Evolutionary conservation across 352 stramenopile genomes (phyloP), one percentile per base, ranked within the genome.

Genomic region (Phytophthora sansomeana): DNA sequence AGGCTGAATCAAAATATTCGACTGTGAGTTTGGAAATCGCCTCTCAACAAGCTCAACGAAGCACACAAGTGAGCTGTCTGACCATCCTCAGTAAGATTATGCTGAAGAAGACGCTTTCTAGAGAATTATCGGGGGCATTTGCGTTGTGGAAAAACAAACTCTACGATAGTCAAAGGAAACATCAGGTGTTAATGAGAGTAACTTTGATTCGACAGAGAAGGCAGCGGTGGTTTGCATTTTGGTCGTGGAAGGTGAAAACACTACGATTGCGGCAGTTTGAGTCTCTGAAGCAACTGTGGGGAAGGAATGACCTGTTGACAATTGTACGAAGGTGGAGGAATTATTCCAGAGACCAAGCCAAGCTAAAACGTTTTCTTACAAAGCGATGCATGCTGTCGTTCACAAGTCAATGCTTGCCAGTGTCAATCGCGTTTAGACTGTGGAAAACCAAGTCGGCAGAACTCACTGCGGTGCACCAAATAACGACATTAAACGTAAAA

Each of bases 191-290:
- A 14, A 6, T 9, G n/a, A 58, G 13, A 17, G 58, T 80, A 0
- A 49, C 56, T 52, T 57, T 44, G 17, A 67, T 71, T 33, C 41
- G 53, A 26, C 42, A 43, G 16, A 66, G 58, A 43, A 74, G 66
- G 10, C 48, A 57, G 29, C 36, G 59, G 7, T 43, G 21, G 4
- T 38, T 68, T 19, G 43, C 46, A 4, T 83, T 83, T 51, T 60
- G 39, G 49, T 4, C 47, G 5, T 83, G 72, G 75, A 81, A 81
- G 16, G 43, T 54, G 6, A 69, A 70, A 16, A 46, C 50, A 3
- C n/a, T 68, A 46, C 43, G 56, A 36, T 50, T 26, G 21, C 30
- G 56, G 11, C 55, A 63, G 21, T n/a, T 72, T 24, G 39, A 72
- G 0, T 26, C 29, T n/a, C n/a, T 75, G 11, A 48, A 63, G 13